Conservation (phyloP, 2,329 filamentous ascomycete species). For the Xylaria sp. region DNA sequence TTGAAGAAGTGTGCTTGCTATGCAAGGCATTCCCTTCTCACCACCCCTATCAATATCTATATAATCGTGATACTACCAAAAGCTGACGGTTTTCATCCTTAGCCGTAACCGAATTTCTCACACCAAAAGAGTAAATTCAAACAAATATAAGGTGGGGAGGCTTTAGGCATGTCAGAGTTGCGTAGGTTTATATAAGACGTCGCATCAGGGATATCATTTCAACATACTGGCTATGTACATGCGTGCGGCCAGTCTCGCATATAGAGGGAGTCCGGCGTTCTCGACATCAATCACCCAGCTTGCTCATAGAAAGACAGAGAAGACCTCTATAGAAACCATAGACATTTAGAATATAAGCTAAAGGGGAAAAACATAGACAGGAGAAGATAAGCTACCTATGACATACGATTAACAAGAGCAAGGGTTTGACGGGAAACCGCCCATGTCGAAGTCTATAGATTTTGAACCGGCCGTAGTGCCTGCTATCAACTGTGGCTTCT, state of each 20-base stretch:
- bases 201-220: constrained; percentile 36
- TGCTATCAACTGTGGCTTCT: constrained; percentile 50
- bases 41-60: too few species aligned
- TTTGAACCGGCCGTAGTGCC: constrained; percentile 34
- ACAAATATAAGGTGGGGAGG: neutral
- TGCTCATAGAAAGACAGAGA: too few species aligned
- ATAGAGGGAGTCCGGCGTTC: constrained; percentile 26
- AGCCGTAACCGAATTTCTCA: constrained; percentile 70
- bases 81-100: neutral
- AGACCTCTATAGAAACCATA: too few species aligned
- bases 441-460: constrained; percentile 38
- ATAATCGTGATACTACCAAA: neutral
- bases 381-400: too few species aligned
- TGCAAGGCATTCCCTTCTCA: too few species aligned
- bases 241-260: constrained; percentile 16
- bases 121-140: constrained; percentile 51
- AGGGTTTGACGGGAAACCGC: constrained; percentile 32
- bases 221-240: constrained; percentile 32
- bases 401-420: constrained; percentile 27
- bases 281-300: constrained; percentile 12
- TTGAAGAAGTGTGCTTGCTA: neutral
- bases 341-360: neutral
- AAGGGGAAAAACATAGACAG: constrained; percentile 10
- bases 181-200: constrained; percentile 33
- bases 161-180: neutral